A percentile compares a stretch with the other conserved stretches of the same genome.
phyloP scores from a whole-genome alignment of 78 protist species.

The Mastigamoeba balamuthi region DNA sequence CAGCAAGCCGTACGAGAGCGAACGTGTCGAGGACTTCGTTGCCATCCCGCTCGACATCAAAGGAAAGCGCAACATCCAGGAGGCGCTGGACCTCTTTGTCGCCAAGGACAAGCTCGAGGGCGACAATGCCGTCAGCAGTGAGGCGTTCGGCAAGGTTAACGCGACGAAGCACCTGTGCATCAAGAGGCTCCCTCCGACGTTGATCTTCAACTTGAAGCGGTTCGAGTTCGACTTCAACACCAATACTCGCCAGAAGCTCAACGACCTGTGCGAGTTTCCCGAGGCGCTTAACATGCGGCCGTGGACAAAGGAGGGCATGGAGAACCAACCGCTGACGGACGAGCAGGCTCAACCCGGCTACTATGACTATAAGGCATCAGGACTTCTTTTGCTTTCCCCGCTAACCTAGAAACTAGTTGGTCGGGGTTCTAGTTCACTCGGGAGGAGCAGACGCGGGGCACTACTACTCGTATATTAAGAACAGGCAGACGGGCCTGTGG shows the following conservation, averaged over 20 bases:
- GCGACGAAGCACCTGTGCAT: constrained; percentile 18
- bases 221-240: constrained; percentile 64
- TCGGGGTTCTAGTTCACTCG: constrained; percentile 69
- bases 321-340: background rate
- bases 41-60: constrained; percentile 17
- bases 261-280: constrained; percentile 50
- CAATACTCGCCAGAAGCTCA: constrained; percentile 17
- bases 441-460: constrained; percentile 80
- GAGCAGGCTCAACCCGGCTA: background rate
- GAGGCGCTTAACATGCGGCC: constrained; percentile 38
- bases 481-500: constrained; percentile 27
- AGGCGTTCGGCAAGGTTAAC: constrained; percentile 16
- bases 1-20: background rate
- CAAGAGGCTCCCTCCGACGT: constrained; percentile 14
- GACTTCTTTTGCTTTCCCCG: background rate
- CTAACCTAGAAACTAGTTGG: background rate
- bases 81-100: background rate
- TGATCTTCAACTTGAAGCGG: constrained; percentile 69
- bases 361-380: background rate
- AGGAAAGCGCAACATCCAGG: background rate
- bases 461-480: constrained; percentile 57
- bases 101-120: constrained; percentile 48
- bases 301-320: constrained; percentile 23
- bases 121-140: constrained; percentile 40
- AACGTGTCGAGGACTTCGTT: background rate